Evolutionary conservation across 2,329 filamentous ascomycete species (phyloP).

Genomic region (Fusarium virguliforme): DNA sequence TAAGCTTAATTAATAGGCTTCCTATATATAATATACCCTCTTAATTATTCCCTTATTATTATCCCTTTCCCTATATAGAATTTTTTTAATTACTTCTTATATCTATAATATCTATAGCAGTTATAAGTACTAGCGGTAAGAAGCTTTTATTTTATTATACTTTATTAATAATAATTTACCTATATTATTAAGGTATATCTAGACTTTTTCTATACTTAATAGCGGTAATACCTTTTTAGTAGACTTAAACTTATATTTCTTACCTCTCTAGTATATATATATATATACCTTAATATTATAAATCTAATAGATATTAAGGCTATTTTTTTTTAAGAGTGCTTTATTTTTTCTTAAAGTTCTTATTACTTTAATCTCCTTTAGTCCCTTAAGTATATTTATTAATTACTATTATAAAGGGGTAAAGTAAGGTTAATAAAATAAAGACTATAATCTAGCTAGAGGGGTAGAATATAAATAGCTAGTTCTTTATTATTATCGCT

Average conservation of each 20-base stretch:
- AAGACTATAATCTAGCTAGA: not conserved
- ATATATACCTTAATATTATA: conserved; percentile 33
- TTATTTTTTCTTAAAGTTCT: conserved; percentile 31
- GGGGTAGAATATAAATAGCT: conserved; percentile 1
- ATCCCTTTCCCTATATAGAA: not conserved
- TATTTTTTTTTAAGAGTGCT: conserved; percentile 26
- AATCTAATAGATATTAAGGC: conserved; percentile 22
- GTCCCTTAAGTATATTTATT: conserved; percentile 1
- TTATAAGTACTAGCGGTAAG: conserved; percentile 1
- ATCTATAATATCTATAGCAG: conserved; percentile 23
- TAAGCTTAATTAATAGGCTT: not conserved
- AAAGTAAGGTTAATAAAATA: too few relatives aligned
- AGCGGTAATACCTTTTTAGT: conserved; percentile 31
- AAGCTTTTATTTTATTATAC: not conserved
- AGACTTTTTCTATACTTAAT: conserved; percentile 27
- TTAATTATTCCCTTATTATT: not conserved
- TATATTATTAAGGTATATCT: not conserved
- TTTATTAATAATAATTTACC: not conserved
- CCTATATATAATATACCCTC: not conserved
- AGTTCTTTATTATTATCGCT: not conserved
- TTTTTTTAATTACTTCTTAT: not conserved
- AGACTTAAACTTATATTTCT: conserved; percentile 40
- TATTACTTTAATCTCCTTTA: conserved; percentile 29
- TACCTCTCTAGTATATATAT: conserved; percentile 20
- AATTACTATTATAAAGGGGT: not conserved